These are phyloP conservation scores for Asterella californica DNA, from an alignment of 225 moss, liverwort and hornwort species.

Conservation along the genomic window DNA sequence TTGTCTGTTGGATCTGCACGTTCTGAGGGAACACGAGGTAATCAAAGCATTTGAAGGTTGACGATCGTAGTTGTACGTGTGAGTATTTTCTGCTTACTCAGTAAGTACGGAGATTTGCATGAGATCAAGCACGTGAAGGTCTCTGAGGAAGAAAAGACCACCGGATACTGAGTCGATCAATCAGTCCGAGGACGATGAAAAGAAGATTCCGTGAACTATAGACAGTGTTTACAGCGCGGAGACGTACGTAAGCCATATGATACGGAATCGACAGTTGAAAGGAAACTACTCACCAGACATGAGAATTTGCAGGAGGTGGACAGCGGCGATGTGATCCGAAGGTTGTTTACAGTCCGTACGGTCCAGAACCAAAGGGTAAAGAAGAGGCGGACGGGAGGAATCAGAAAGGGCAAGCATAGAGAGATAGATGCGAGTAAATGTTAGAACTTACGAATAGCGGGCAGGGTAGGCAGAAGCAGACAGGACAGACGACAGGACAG, in stretches of 20 bases:
- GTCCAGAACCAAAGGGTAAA: not conserved
- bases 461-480: too few species aligned
- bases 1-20: too few species aligned
- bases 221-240: not conserved
- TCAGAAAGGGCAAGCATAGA: not conserved
- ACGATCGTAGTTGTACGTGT: not conserved
- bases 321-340: too few species aligned
- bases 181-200: not conserved
- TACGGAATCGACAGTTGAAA: too few species aligned
- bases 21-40: not conserved
- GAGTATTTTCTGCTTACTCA: not conserved
- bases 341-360: too few species aligned
- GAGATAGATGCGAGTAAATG: not conserved
- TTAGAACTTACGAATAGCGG: too few species aligned
- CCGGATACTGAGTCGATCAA: not conserved
- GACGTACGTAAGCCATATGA: not conserved
- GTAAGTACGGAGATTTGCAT: not conserved
- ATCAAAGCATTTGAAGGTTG: not conserved
- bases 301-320: too few species aligned
- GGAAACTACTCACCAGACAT: too few species aligned
- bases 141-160: not conserved
- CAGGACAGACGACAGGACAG: not conserved
- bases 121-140: not conserved
- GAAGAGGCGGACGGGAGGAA: not conserved
- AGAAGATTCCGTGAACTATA: not conserved